These are phyloP conservation scores for Boletus rubroflammeus DNA, from an alignment of 768 basidiomycete genomes.

Conservation along the genomic window DNA sequence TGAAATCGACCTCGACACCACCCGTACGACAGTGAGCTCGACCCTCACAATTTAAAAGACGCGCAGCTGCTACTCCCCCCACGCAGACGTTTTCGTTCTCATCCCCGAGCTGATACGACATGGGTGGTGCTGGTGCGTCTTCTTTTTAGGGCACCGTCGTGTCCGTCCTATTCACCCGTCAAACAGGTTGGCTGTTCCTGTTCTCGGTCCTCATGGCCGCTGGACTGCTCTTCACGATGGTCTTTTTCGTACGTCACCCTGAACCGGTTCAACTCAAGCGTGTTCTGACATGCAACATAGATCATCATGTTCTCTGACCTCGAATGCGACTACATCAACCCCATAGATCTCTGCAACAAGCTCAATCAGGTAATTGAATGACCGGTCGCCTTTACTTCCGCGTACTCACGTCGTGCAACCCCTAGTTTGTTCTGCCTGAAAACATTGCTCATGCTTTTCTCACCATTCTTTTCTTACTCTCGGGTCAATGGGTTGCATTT, in stretches of 20 bases:
- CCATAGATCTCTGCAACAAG: constrained; percentile 99
- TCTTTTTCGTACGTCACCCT: constrained; percentile 85
- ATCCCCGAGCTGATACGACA: constrained; percentile 16
- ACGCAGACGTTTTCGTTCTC: not conserved
- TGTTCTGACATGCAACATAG: constrained; percentile 39
- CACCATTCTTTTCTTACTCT: constrained; percentile 84
- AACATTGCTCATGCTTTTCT: constrained; percentile 93
- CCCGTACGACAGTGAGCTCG: not conserved
- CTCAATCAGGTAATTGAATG: constrained; percentile 77
- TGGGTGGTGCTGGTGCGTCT: constrained; percentile 44
- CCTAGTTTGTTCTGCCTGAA: constrained; percentile 94
- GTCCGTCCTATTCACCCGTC: not conserved
- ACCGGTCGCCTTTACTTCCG: not conserved
- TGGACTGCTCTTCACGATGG: constrained; percentile 94
- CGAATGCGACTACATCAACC: constrained; percentile 99
- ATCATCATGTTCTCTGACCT: constrained; percentile 99
- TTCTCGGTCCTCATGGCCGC: constrained; percentile 96
- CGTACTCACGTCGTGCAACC: not conserved
- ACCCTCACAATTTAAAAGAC: not conserved
- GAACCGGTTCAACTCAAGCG: not conserved
- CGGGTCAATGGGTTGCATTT: constrained; percentile 94
- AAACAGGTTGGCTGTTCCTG: constrained; percentile 92
- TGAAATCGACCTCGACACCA: not conserved
- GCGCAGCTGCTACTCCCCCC: not conserved
- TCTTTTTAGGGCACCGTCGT: not conserved